Conservation (phyloP, 768 basidiomycete species). For the Cyclocybe cylindracea region DNA sequence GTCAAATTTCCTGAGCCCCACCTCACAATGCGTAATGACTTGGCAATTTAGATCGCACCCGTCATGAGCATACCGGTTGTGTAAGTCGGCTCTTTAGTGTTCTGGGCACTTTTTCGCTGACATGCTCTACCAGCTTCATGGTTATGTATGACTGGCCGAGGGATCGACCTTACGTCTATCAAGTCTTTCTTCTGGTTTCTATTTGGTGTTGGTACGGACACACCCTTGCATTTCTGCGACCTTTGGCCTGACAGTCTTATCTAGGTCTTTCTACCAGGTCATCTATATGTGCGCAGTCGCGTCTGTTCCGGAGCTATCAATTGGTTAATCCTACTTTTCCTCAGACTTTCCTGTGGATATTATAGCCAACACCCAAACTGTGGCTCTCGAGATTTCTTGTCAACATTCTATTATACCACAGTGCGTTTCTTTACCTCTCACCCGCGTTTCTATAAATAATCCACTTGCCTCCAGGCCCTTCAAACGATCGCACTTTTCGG, state of each 20-base stretch:
- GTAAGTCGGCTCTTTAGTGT: constrained; percentile 25
- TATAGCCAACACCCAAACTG: constrained; percentile 32
- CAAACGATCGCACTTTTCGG: constrained; percentile 77
- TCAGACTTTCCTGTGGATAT: constrained; percentile 42
- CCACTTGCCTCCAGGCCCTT: constrained; percentile 34
- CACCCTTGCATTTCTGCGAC: background rate
- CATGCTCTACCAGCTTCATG: constrained; percentile 39
- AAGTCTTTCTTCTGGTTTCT: constrained; percentile 55
- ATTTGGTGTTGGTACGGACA: constrained; percentile 63
- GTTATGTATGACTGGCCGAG: constrained; percentile 75
- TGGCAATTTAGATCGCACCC: constrained; percentile 48
- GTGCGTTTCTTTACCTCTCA: constrained; percentile 21
- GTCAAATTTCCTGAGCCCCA: constrained; percentile 5
- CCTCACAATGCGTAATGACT: background rate
- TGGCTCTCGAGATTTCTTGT: constrained; percentile 46
- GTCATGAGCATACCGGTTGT: constrained; percentile 61
- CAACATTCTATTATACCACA: constrained; percentile 49
- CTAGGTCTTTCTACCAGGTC: constrained; percentile 61
- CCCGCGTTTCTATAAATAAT: background rate
- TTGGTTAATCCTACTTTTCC: background rate
- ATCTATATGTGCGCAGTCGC: constrained; percentile 47
- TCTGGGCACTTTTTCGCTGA: background rate
- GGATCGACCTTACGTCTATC: constrained; percentile 58
- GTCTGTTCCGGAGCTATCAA: constrained; percentile 34
- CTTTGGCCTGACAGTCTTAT: constrained; percentile 10